Conservation (phyloP, 2,329 filamentous ascomycete species). For the Sporothrix variecibatus region DNA sequence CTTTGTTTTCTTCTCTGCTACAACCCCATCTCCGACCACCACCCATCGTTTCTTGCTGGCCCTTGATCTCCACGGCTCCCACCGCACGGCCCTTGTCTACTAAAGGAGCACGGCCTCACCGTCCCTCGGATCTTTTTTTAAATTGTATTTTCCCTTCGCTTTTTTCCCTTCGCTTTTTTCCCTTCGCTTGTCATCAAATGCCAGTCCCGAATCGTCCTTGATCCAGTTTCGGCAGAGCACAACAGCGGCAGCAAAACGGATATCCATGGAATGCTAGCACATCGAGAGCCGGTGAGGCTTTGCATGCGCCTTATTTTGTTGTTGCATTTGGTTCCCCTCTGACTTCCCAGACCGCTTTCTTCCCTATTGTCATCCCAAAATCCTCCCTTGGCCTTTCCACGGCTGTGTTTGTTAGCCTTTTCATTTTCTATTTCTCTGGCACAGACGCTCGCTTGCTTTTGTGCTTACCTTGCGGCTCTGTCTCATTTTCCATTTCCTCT, state of each 20-base stretch:
- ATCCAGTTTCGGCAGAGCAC: neutral
- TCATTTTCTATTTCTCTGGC: neutral
- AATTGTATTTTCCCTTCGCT: no score
- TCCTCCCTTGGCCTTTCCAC: neutral
- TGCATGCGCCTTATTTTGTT: neutral
- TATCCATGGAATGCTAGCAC: slow-evolving; percentile 2
- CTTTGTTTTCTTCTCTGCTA: neutral
- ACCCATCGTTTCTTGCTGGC: neutral
- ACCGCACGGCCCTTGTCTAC: neutral
- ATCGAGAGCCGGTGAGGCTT: slow-evolving; percentile 5
- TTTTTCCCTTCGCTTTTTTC: neutral
- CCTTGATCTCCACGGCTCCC: neutral
- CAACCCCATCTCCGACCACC: neutral
- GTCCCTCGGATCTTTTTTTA: neutral
- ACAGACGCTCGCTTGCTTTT: neutral
- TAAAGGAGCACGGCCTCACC: neutral
- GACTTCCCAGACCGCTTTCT: slow-evolving; percentile 11
- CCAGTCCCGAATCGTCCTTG: neutral
- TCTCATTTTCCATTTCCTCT: neutral
- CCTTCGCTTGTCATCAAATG: neutral
- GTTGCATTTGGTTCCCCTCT: slow-evolving; percentile 7
- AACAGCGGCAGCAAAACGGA: neutral
- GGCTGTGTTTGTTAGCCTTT: neutral
- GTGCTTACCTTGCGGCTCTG: neutral
- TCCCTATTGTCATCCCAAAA: neutral